Base-by-base conservation (phyloP, 305 asterid species). In the Euphrasia arctica region DNA sequence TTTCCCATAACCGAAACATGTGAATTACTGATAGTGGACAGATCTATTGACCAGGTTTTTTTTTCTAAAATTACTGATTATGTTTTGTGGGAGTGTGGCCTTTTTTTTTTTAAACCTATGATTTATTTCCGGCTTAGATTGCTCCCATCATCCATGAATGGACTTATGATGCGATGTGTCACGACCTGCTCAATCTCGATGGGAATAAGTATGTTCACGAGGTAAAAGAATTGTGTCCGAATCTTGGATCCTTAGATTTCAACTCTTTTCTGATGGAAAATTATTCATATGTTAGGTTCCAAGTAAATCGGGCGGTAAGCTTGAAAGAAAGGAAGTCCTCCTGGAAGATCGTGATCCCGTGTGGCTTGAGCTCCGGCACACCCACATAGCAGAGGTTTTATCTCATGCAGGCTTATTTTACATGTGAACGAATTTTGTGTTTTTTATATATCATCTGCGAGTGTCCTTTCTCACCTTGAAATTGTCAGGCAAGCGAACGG, bases 91-190 rank as follows among this genome's bases (percentile, higher is more conserved):
- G 52, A 47, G 6, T 11, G 52, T 47, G 52, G 8, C 52, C 6
- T 47, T 47, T 34, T 11, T 2, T 13, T 51, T 68, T 42, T 60
- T 47, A 28, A 55, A 32, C 61, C 56, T 27, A 14, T 72, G 14
- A 27, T 42, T 34, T 51, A 45, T 48, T 58, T 74, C n/a, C 59
- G 69, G 62, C 50, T 70, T 70, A 91, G 98, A 74, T 91, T 68
- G 95, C 98, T 80, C 98, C 96, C 43, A 79, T 91, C 71, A 91
- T 91, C 71, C 98, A 91, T 76, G 98, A 91, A 72, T 91, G 98
- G 98, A 86, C 96, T 28, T 91, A 91, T 76, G 98, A 91, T 80
- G 95, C 95, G 58, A 84, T 91, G 96, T 84, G 93, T 58, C 96
- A 91, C 78, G 98, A 91, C 80, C 85, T 89, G 67, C 94, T 91